phyloP scores from a whole-genome alignment of 495 filamentous ascomycete species.

The Aspergillus biplanus region DNA sequence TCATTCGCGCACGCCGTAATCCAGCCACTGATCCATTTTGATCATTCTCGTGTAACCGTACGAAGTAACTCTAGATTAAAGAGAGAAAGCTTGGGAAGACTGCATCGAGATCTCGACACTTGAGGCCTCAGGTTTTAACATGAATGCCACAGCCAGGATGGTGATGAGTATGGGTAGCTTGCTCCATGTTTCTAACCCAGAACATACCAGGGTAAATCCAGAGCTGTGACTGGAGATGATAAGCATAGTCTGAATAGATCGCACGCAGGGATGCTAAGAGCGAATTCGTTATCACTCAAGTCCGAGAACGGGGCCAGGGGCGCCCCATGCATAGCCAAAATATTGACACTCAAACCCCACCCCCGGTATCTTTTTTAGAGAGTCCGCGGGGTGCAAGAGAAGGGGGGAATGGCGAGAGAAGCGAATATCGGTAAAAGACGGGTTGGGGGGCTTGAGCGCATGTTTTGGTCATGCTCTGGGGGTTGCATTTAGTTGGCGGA shows the following conservation, averaged over 20 bases:
- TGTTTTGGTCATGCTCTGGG: neutral
- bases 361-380: conserved; percentile 6
- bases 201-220: too few species aligned
- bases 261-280: neutral
- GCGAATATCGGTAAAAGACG: neutral
- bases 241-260: neutral
- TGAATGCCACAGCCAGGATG: too few species aligned
- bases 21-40: neutral
- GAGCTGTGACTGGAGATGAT: neutral
- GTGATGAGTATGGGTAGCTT: too few species aligned
- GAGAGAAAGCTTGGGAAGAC: neutral
- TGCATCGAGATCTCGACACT: neutral
- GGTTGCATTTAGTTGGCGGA: neutral
- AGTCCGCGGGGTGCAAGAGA: neutral
- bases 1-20: conserved; percentile 1
- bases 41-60: conserved; percentile 8
- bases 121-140: too few species aligned
- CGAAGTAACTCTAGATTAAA: conserved; percentile 4
- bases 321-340: neutral
- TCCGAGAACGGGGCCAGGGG: neutral
- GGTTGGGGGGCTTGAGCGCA: conserved; percentile 5
- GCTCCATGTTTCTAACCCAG: too few species aligned
- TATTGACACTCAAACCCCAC: conserved; percentile 5
- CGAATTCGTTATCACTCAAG: neutral
- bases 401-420: neutral